phyloP scores from a whole-genome alignment of 2,329 filamentous ascomycete species.

The Colletotrichum nymphaeae region DNA sequence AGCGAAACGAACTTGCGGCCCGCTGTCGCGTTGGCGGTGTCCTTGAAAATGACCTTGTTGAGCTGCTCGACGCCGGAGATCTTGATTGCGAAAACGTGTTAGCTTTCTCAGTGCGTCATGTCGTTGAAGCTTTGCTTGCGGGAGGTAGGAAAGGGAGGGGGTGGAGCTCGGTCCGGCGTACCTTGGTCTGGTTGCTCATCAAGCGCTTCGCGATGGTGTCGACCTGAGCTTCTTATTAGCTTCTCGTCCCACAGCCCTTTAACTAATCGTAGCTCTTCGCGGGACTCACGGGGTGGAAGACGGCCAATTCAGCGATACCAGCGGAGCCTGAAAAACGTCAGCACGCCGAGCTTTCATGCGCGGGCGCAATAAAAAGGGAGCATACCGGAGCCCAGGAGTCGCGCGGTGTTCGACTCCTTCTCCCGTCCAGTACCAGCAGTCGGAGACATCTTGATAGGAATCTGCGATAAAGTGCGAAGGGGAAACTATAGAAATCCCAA shows the following conservation, averaged over 20 bases:
- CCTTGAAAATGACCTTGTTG: conserved; percentile 94
- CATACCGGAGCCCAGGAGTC: conserved; percentile 90
- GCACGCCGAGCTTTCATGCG: conserved; percentile 8
- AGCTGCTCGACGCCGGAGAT: conserved; percentile 64
- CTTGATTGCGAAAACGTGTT: conserved; percentile 7
- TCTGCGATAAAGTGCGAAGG: conserved; percentile 15
- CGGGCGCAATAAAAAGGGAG: background rate
- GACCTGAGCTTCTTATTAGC: conserved; percentile 66
- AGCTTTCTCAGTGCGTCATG: background rate
- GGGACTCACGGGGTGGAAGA: conserved; percentile 85
- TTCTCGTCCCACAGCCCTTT: background rate
- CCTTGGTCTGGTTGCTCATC: conserved; percentile 90
- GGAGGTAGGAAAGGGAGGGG: background rate
- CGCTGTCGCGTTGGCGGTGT: conserved; percentile 78
- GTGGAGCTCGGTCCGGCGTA: conserved; percentile 55
- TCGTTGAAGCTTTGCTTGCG: background rate
- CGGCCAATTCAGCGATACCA: conserved; percentile 90
- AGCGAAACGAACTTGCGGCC: conserved; percentile 90
- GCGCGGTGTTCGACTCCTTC: conserved; percentile 89
- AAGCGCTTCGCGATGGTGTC: conserved; percentile 98
- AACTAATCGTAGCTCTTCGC: background rate
- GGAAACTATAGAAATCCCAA: background rate
- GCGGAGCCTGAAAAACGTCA: conserved; percentile 75
- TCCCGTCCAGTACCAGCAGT: conserved; percentile 60
- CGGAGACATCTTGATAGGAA: conserved; percentile 68